Evolutionary conservation across 2,329 filamentous ascomycete species (phyloP).

Genomic region (Aureobasidium zeae): DNA sequence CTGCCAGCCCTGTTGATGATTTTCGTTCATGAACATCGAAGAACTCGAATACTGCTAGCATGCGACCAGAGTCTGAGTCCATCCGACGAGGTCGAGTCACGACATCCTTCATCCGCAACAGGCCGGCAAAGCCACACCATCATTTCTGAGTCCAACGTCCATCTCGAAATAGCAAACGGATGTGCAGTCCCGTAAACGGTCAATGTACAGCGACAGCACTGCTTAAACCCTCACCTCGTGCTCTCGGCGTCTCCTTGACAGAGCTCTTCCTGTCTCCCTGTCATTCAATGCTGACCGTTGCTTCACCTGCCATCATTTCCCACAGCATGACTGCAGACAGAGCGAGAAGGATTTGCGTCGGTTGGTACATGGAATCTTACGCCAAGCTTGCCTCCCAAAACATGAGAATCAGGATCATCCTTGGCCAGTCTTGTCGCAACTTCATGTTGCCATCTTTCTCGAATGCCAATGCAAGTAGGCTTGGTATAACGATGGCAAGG

Average conservation of each 20-base stretch:
- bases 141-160: constrained; percentile 1
- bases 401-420: not conserved
- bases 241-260: not conserved
- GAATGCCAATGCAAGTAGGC: not conserved
- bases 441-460: too few relatives aligned
- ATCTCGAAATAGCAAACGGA: constrained; percentile 12
- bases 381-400: constrained; percentile 6
- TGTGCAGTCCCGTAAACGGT: constrained; percentile 14
- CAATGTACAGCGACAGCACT: constrained; percentile 12
- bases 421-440: constrained; percentile 3
- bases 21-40: not conserved
- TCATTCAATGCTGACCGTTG: constrained; percentile 1
- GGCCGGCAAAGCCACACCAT: constrained; percentile 8
- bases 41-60: too few relatives aligned
- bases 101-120: constrained; percentile 3
- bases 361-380: too few relatives aligned
- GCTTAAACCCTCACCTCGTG: constrained; percentile 10
- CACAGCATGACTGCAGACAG: too few relatives aligned
- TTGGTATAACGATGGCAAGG: constrained; percentile 4
- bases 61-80: not conserved
- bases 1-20: not conserved
- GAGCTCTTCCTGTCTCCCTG: not conserved
- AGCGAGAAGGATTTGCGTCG: too few relatives aligned
- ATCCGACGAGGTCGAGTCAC: too few relatives aligned
- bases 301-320: constrained; percentile 15